Evolutionary conservation across 768 basidiomycete genomes (phyloP), one percentile per base, ranked within the genome.

Genomic region (Macrolepiota fuliginosa): DNA sequence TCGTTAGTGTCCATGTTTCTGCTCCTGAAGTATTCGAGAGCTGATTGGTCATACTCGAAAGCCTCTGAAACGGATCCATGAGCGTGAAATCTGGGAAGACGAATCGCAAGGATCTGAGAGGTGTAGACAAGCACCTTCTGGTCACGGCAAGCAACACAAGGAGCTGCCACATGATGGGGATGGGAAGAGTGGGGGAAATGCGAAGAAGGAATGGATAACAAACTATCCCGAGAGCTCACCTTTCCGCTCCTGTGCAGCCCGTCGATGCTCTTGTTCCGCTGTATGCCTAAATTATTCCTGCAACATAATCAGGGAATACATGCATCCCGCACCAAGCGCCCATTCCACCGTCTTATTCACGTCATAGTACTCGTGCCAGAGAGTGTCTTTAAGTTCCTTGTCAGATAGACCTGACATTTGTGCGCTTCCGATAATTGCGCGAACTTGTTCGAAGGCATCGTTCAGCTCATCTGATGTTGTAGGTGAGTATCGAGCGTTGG

Each of bases 361-460:
- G 69, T 96, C 88, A 67, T 96, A 98, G 72, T 91, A 91, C 68
- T 78, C 85, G 67, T 98, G 87, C 90, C 94, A 98, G 50, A 98
- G 77, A 0, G 83, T 79, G 64, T 93, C 90, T 69, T 83, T 84
- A 70, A 99, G 90, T 54, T 86, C 80, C 36, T 78, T 73, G 71
- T 96, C 92, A 46, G 89, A 80, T 49, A 96, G 74, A 6, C 87
- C 90, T 35, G 88, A 88, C 25, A 79, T 68, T 15, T 81, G 81
- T 69, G 85, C 84, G 56, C 81, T 73, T 5, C 94, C 94, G 29
- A 98, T 74, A 17, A 91, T 72, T 24, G 78, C 73, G 54, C 87
- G 81, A 19, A 96, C 85, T 65, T 84, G 79, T 24, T 88, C 87
- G 47, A 96, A 67, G 13, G 86, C 90, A 35, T 86, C 79, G 57